Evolutionary conservation across 2,329 filamentous ascomycete genomes (phyloP), one percentile per base, ranked within the genome.

Genomic region (Hymenoscyphus fructigenus): DNA sequence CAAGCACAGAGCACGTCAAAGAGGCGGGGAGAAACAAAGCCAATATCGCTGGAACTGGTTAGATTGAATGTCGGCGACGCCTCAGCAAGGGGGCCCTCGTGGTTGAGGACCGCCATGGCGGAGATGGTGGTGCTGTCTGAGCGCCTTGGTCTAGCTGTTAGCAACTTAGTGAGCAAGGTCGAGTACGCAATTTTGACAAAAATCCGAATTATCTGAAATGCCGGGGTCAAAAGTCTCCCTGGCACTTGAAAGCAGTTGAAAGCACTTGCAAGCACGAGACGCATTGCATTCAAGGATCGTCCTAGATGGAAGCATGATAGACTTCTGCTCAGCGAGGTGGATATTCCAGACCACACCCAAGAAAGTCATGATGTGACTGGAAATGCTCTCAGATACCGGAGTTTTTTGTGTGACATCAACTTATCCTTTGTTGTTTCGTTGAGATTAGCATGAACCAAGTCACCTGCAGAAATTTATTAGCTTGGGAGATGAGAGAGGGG

Each of bases 81-180:
- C 47, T 53, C 47, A 53, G 47, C 47, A 53, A 53, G 47, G 47
- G 47, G 47, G 47, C 14, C 20, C 20, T 53, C 47, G 47, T 50
- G 44, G 44, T 53, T 53, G 47, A 53, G 12, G 47, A 53, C 47
- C 44, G 44, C 44, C 44, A 50, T 50, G n/a, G 44, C 23, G 44
- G 44, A 50, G 44, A 38, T 38, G 34, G 10, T 38, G 34, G 34
- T 38, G 36, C 36, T 38, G 36, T 53, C 47, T 53, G 47, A 53
- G 47, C 47, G 20, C 23, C 47, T 47, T 5, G 10, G 47, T 26
- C 47, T 53, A 53, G 47, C 47, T 53, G n/a, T 26, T 26, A 53
- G 20, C 47, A 53, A 28, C 47, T 50, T 50, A 50, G 44, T 50
- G 44, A 50, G n/a, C 44, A 20, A 50, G 9, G n/a, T 50, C 44